These are phyloP conservation scores for Eucalyptus curtisii DNA, from an alignment of 345 rosid genomes.

Conservation along the genomic window DNA sequence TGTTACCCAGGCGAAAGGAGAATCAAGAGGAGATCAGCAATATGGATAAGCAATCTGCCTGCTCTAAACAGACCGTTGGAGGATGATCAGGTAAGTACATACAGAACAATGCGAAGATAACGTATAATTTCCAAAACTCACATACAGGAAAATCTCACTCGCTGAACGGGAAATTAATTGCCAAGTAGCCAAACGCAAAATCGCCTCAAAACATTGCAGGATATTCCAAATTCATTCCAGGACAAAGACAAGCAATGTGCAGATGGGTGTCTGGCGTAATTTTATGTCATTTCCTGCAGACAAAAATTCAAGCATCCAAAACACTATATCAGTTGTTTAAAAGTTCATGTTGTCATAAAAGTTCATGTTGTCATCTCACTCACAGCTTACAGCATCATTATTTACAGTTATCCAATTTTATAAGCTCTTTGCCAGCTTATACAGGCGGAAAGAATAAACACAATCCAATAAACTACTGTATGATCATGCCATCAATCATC, in stretches of 20 bases:
- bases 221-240: not conserved
- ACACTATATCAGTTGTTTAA: not conserved
- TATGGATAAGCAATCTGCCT: too few relatives aligned
- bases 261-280: not conserved
- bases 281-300: accelerated
- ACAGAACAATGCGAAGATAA: not conserved
- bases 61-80: too few relatives aligned
- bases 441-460: not conserved
- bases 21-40: not conserved
- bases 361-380: not conserved
- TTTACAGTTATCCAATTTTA: not conserved
- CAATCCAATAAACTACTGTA: not conserved
- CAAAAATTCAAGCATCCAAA: not conserved
- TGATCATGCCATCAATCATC: not conserved
- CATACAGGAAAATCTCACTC: not conserved
- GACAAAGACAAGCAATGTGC: not conserved
- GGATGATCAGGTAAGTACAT: not conserved
- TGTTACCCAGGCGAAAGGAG: not conserved
- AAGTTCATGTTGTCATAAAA: not conserved
- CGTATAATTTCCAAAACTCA: not conserved
- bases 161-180: not conserved
- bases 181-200: not conserved
- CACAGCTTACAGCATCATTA: not conserved
- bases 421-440: not conserved
- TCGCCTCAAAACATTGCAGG: not conserved